A percentile compares a stretch with the other conserved stretches of the same genome.
These are phyloP conservation scores for Syzygium jambos DNA, from an alignment of 345 rosid species.

Conservation along the genomic window DNA sequence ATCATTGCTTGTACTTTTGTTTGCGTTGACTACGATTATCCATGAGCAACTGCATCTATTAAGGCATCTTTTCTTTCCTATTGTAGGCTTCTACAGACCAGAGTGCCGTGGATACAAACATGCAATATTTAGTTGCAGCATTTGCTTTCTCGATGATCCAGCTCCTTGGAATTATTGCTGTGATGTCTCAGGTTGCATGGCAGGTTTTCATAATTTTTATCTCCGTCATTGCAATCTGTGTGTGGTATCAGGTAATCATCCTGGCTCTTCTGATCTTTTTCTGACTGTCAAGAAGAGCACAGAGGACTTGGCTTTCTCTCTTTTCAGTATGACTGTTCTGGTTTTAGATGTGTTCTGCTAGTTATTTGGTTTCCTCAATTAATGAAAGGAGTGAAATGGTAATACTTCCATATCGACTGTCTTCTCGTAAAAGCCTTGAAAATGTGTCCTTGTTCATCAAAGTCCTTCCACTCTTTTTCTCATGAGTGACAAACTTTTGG, in stretches of 20 bases:
- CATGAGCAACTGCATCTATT: background rate
- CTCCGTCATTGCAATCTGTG: constrained; percentile 50
- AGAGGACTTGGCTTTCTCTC: background rate
- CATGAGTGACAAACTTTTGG: background rate
- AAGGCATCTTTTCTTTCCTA: background rate
- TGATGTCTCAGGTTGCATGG: constrained; percentile 88
- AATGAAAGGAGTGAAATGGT: background rate
- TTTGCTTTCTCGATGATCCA: constrained; percentile 46
- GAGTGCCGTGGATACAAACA: constrained; percentile 44
- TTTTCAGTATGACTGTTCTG: background rate
- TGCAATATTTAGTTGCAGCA: constrained; percentile 35
- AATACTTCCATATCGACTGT: background rate
- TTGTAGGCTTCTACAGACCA: constrained; percentile 86
- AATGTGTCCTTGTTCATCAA: background rate
- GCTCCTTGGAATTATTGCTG: constrained; percentile 60
- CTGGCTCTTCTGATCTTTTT: background rate
- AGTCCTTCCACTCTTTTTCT: background rate
- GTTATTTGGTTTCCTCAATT: background rate
- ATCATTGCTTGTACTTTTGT: background rate
- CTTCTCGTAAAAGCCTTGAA: background rate
- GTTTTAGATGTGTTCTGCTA: background rate
- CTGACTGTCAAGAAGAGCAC: background rate
- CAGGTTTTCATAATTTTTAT: constrained; percentile 63
- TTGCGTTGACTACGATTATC: background rate
- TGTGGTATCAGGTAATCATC: constrained; percentile 72